Evolutionary conservation across 2,329 filamentous ascomycete genomes (phyloP).

Genomic region (Setomelanomma holmii): DNA sequence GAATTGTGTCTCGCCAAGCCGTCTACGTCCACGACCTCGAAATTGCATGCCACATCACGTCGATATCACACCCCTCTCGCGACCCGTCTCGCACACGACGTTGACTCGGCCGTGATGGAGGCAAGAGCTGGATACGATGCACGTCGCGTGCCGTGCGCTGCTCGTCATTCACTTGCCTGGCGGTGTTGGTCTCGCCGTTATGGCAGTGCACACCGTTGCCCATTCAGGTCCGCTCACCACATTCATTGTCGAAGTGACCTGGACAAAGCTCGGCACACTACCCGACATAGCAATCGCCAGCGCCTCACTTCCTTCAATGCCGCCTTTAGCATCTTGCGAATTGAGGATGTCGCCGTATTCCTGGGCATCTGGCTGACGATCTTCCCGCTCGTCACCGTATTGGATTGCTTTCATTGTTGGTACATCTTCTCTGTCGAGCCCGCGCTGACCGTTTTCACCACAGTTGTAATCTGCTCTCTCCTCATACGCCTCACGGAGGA

Average conservation of each 20-base stretch:
- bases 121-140: not conserved
- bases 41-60: constrained; percentile 22
- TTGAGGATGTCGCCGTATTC: not conserved
- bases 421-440: not conserved
- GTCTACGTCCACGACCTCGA: constrained; percentile 9
- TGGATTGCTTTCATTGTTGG: constrained; percentile 5
- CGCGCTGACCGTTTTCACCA: constrained; percentile 11
- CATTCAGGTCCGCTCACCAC: not conserved
- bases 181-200: too few species aligned
- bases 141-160: too few species aligned
- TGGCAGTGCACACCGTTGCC: too few species aligned
- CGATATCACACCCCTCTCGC: not conserved
- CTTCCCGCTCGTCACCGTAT: not conserved
- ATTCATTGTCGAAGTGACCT: not conserved
- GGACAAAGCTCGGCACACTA: not conserved
- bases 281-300: not conserved
- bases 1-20: constrained; percentile 15
- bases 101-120: not conserved
- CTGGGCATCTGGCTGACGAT: not conserved
- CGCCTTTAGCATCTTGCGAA: not conserved
- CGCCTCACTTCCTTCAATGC: not conserved
- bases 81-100: not conserved
- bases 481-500: not conserved
- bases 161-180: too few species aligned
- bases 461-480: constrained; percentile 27